Evolutionary conservation across 2,329 filamentous ascomycete species (phyloP).

Genomic region (Trematosphaeria pertusa): DNA sequence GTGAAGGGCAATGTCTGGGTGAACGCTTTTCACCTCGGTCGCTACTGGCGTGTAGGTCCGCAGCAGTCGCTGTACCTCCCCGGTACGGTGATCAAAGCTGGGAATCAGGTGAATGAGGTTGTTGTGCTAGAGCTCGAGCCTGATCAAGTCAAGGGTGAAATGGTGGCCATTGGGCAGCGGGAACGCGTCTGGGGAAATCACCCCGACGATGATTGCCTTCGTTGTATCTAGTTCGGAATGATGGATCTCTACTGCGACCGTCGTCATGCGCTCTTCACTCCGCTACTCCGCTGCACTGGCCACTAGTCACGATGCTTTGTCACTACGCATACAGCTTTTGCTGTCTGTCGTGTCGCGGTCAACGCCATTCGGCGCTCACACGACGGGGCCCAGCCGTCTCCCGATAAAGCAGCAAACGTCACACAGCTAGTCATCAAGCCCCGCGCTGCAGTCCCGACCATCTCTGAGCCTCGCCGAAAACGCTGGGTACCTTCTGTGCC

Average conservation of each 20-base stretch:
- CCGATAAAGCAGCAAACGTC: no score
- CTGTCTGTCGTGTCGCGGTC: no score
- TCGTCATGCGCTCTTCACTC: no score
- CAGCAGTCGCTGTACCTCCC: slow-evolving; percentile 59
- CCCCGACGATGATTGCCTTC: slow-evolving; percentile 35
- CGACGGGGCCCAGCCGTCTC: no score
- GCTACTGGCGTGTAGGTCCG: slow-evolving; percentile 58
- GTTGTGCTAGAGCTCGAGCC: slow-evolving; percentile 56
- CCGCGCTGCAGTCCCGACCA: no score
- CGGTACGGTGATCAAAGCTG: slow-evolving; percentile 45
- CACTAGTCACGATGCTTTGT: no score
- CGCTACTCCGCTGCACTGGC: no score
- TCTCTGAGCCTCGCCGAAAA: no score
- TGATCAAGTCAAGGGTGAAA: slow-evolving; percentile 21
- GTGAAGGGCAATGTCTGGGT: slow-evolving; percentile 57
- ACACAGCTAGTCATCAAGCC: no score
- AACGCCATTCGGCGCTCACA: no score
- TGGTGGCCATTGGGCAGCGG: slow-evolving; percentile 19
- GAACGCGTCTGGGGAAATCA: slow-evolving; percentile 41
- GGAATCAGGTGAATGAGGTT: slow-evolving; percentile 47
- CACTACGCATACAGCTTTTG: no score
- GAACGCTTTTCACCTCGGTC: slow-evolving; percentile 55
- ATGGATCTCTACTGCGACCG: neutral
- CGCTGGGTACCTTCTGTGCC: no score
- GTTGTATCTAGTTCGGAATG: neutral